Percentiles rank a stretch among this genome's conserved stretches.
Conservation (phyloP, 768 basidiomycete genomes). For the Coprinopsis strossmayeri region DNA sequence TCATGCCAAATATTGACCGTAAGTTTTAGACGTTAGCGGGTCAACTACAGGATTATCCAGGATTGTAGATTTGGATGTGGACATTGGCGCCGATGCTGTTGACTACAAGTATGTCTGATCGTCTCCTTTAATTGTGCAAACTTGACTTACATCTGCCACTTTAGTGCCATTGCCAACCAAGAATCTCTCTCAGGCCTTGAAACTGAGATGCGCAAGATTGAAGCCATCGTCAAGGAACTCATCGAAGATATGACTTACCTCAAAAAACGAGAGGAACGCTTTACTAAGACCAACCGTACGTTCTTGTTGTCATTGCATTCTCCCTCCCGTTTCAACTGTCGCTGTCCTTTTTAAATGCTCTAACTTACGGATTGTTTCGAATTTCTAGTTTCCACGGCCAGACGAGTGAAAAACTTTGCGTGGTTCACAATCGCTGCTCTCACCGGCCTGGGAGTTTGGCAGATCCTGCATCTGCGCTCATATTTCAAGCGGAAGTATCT, state of each 20-base stretch:
- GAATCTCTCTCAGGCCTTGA: conserved; percentile 93
- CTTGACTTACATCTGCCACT: conserved; percentile 1
- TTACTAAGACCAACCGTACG: conserved; percentile 85
- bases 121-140: background rate
- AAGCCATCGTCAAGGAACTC: conserved; percentile 91
- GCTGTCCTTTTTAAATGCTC: no score
- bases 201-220: conserved; percentile 97
- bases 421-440: conserved; percentile 82
- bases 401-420: conserved; percentile 88
- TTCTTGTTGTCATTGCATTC: conserved; percentile 10
- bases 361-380: no score
- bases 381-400: conserved; percentile 77
- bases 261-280: conserved; percentile 82
- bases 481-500: conserved; percentile 97
- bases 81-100: conserved; percentile 96
- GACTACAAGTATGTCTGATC: conserved; percentile 86
- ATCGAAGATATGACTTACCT: conserved; percentile 91
- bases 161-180: conserved; percentile 95
- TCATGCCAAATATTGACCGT: background rate
- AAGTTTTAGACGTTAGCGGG: conserved; percentile 34
- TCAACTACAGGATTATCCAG: conserved; percentile 46
- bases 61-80: conserved; percentile 88
- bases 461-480: conserved; percentile 87
- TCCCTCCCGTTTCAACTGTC: conserved; percentile 3
- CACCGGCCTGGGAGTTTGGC: conserved; percentile 82